Evolutionary conservation across 495 filamentous ascomycete species (phyloP).

Genomic region (Tricharina praecox): DNA sequence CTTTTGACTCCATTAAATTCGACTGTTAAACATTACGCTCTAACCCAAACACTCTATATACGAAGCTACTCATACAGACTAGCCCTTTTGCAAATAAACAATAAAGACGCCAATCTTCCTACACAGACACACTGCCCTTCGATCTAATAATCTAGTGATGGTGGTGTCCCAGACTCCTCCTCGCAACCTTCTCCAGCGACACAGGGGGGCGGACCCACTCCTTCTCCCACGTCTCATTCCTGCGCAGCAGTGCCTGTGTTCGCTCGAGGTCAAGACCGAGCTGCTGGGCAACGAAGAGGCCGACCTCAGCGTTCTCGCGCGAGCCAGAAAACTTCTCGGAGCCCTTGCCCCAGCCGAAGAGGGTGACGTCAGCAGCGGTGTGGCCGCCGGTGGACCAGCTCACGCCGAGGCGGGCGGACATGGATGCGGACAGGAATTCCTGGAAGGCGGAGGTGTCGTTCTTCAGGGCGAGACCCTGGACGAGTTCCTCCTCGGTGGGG

Average conservation of each 20-base stretch:
- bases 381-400: slow-evolving; percentile 26
- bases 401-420: slow-evolving; percentile 17
- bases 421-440: slow-evolving; percentile 11
- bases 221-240: slow-evolving; percentile 27
- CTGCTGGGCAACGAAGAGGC: slow-evolving; percentile 44
- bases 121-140: too few species aligned
- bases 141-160: too few species aligned
- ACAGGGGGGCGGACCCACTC: slow-evolving; percentile 10
- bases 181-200: not conserved
- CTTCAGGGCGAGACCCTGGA: slow-evolving; percentile 14
- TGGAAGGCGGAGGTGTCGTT: slow-evolving; percentile 8
- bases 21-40: too few species aligned
- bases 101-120: too few species aligned
- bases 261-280: slow-evolving; percentile 42
- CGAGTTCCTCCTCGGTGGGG: slow-evolving; percentile 19
- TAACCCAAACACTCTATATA: too few species aligned
- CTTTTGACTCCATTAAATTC: too few species aligned
- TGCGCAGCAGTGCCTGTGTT: slow-evolving; percentile 40
- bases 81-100: too few species aligned
- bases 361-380: slow-evolving; percentile 25
- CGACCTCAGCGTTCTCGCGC: slow-evolving; percentile 61
- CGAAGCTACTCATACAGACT: too few species aligned
- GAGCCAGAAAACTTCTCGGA: slow-evolving; percentile 37
- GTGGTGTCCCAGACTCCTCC: not conserved
- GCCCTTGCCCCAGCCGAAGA: slow-evolving; percentile 23